Evolutionary conservation across 345 rosid genomes (phyloP).

Genomic region (Eucalyptus coolabah): DNA sequence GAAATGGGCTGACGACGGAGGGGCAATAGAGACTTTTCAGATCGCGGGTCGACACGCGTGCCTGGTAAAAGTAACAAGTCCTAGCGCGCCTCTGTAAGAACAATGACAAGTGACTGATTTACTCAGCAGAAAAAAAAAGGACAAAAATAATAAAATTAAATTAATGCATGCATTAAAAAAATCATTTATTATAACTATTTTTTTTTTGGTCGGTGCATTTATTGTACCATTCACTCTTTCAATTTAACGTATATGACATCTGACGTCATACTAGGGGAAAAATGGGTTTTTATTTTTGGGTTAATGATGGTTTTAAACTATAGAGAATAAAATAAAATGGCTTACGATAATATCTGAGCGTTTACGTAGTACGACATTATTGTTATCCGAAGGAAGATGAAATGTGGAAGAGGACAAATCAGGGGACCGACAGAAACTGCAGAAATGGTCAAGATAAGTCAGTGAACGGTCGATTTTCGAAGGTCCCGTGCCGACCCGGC

Average conservation of each 20-base stretch:
- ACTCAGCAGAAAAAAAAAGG: background rate
- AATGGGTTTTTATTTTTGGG: background rate
- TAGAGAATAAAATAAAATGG: background rate
- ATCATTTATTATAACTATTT: background rate
- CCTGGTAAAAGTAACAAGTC: background rate
- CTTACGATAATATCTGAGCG: background rate
- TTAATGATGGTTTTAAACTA: background rate
- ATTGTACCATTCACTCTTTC: background rate
- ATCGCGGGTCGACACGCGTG: background rate
- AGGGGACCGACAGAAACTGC: background rate
- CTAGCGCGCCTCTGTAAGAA: background rate
- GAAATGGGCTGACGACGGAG: background rate
- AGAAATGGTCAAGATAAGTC: background rate
- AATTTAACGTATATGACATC: background rate
- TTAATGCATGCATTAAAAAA: background rate
- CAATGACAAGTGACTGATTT: background rate
- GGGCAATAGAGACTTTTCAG: background rate
- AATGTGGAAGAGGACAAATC: background rate
- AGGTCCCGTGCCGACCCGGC: background rate
- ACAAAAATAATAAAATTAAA: background rate
- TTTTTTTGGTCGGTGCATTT: background rate
- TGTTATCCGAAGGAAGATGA: background rate
- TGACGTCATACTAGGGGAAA: background rate
- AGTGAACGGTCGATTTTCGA: conserved; percentile 8
- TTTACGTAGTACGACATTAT: background rate